Base-by-base conservation (phyloP, 1,284 basidiomycete genomes). In the Cutaneotrichosporon sp. region DNA sequence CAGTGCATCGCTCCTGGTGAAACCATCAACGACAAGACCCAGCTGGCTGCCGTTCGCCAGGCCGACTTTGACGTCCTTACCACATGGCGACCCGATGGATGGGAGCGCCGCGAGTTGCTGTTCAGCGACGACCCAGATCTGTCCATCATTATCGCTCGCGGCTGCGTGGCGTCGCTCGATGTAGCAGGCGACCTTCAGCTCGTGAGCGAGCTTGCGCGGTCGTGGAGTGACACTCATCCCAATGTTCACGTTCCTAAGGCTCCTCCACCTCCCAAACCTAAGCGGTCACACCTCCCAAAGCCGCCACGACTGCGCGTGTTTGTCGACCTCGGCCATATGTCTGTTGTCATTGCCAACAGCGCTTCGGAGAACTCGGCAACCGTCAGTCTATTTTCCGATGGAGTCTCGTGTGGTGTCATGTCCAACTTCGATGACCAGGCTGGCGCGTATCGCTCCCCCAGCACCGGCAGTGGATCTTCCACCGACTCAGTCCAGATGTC, bases 41-140 rank as follows among this genome's bases (percentile, higher is more conserved):
- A 69, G 39, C 57, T 74, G 5, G 22, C 70, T 9, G 61, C 63
- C 2, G 57, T 74, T 26, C 60, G 63, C 0, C 57, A 62, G 37
- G 66, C 66, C 3, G 60, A 66, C 12, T 51, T 71, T 19, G 63
- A 66, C 32, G 65, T 68, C 0, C 55, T 71, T 20, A 64, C 67
- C 0, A 67, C 67, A 0, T 73, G 72, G 70, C 39, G 65, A 31
- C 71, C 70, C 2, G 43, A 46, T 1, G 67, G 65, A 0, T 73
- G 70, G 67, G 61, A 55, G 3, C 43, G 64, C 8, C 61, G 64
- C 14, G 65, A 71, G 27, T 42, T 70, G 19, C 35, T 72, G 9
- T 75, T 73, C 45, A 53, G 62, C 10, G 59, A 57, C 17, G 71
- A 75, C 33, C 66, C 65, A 4, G 73, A 73, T 43, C 55, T 70